Percentiles rank a stretch among this genome's conserved stretches.
These are phyloP conservation scores for Sugiyamaella japonica DNA, from an alignment of 1,139 yeast genomes.

Conservation along the genomic window DNA sequence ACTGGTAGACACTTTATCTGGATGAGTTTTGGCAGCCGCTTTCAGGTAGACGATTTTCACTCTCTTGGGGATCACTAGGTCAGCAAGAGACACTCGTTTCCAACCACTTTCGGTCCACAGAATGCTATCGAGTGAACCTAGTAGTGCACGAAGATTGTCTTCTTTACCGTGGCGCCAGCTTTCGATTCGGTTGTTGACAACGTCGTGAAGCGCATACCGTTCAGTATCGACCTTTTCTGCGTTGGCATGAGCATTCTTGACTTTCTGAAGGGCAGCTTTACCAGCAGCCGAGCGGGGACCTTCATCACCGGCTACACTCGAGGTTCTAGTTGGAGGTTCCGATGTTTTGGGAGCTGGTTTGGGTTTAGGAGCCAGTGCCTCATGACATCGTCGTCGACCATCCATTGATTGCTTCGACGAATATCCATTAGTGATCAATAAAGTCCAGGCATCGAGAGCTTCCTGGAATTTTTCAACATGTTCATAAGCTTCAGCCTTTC, in stretches of 20 bases:
- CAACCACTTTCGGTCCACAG: slow-evolving; percentile 63
- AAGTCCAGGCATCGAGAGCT: slow-evolving; percentile 62
- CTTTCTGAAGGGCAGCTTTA: slow-evolving; percentile 48
- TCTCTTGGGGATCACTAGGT: slow-evolving; percentile 84
- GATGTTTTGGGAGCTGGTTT: slow-evolving; percentile 34
- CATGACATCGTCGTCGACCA: slow-evolving; percentile 77
- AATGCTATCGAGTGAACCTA: slow-evolving; percentile 64
- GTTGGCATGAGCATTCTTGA: slow-evolving; percentile 50
- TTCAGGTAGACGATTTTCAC: slow-evolving; percentile 88
- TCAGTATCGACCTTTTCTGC: slow-evolving; percentile 57
- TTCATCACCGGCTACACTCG: slow-evolving; percentile 5
- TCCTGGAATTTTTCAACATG: slow-evolving; percentile 66
- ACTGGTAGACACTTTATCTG: slow-evolving; percentile 70
- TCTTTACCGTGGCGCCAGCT: slow-evolving; percentile 76
- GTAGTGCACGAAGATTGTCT: slow-evolving; percentile 70
- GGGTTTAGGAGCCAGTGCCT: slow-evolving; percentile 49
- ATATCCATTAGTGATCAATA: slow-evolving; percentile 65
- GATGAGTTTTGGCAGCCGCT: slow-evolving; percentile 91
- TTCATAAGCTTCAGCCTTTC: slow-evolving; percentile 84
- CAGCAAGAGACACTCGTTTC: slow-evolving; percentile 66
- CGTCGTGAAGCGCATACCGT: slow-evolving; percentile 59
- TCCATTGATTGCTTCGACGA: slow-evolving; percentile 68
- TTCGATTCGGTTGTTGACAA: slow-evolving; percentile 54
- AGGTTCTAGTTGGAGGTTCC: slow-evolving; percentile 20
- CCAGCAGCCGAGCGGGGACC: slow-evolving; percentile 39